Base-by-base conservation (phyloP, 352 stramenopile species). In the Saprolegnia parasitica region DNA sequence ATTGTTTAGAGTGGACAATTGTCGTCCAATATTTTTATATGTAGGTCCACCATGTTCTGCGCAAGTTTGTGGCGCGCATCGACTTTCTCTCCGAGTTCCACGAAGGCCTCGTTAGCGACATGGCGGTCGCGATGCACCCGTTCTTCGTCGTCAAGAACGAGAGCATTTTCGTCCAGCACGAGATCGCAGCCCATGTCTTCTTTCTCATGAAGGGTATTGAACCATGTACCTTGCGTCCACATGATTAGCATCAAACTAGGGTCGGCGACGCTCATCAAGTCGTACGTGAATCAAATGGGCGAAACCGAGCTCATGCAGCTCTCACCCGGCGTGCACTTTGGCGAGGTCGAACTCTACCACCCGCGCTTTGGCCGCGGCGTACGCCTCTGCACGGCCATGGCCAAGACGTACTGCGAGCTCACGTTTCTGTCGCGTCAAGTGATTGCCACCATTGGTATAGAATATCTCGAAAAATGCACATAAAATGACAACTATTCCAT, bases 131-230 rank as follows among this genome's bases (percentile, higher is more conserved):
- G 40, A 90, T 94, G 84, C 73, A 79, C 5, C 86, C 86, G 13
- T 94, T 89, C 64, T 77, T 78, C 11, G 79, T 84, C 40, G 58
- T 92, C n/a, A 84, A 86, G 45, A 81, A 92, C 65, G 86, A 94
- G 56, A 90, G 81, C 46, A 75, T 94, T 13, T 94, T 82, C 50
- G 79, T 87, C 16, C 83, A 94, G 65, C 80, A 90, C 71, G 86
- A 94, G 61, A 94, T 94, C 64, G 86, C 86, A 1, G 83, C 83
- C 3, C 86, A 94, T 50, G 83, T 94, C 11, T 94, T 91, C 72
- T 94, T 94, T 29, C 50, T 92, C 21, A 67, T 90, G 24, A 94
- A 94, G 32, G 86, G 86, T 67, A 54, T 29, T 4, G 16, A 49
- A 1, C 24, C 16, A 5, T 46, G 15, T 16, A 46, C 18, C 3